phyloP scores from a whole-genome alignment of 1,139 yeast genomes.

The Hansenula sp. region DNA sequence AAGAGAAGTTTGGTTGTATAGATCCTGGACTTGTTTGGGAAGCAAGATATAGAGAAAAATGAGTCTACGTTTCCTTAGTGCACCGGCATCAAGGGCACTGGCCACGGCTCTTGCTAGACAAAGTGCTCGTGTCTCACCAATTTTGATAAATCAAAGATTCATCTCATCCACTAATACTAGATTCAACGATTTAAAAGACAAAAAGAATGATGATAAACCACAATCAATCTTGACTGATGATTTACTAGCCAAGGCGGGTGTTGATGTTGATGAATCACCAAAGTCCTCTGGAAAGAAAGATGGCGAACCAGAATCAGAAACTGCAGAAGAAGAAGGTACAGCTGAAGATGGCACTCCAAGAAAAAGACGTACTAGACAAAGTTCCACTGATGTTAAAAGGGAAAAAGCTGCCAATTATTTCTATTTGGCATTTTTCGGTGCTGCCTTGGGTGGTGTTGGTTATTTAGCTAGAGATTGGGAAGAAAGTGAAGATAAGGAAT shows the following conservation, averaged over 20 bases:
- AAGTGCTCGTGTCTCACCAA: not conserved
- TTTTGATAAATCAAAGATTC: conserved; percentile 6
- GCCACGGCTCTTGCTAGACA: not conserved
- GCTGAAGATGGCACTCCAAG: conserved; percentile 22
- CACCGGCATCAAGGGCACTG: not conserved
- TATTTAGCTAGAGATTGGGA: conserved; percentile 90
- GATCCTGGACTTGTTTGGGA: not conserved
- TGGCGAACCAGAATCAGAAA: conserved; percentile 14
- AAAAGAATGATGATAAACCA: conserved; percentile 32
- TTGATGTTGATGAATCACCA: conserved; percentile 43
- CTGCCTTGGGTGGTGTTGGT: conserved; percentile 59
- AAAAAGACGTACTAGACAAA: conserved; percentile 45
- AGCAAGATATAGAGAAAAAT: not conserved
- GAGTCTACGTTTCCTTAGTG: not conserved
- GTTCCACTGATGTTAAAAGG: conserved; percentile 63
- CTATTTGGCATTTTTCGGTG: conserved; percentile 58
- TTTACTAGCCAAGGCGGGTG: conserved; percentile 77
- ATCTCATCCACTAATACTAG: conserved; percentile 11
- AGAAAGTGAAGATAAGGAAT: conserved; percentile 60
- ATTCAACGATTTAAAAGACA: conserved; percentile 10
- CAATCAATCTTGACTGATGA: conserved; percentile 76
- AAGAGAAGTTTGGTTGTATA: not conserved
- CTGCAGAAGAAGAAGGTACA: conserved; percentile 16
- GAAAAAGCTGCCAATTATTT: conserved; percentile 67
- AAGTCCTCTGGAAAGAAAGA: conserved; percentile 6